Evolutionary conservation across 2,329 filamentous ascomycete genomes (phyloP), one percentile per base, ranked within the genome.

Genomic region (Escovopsis sp.): DNA sequence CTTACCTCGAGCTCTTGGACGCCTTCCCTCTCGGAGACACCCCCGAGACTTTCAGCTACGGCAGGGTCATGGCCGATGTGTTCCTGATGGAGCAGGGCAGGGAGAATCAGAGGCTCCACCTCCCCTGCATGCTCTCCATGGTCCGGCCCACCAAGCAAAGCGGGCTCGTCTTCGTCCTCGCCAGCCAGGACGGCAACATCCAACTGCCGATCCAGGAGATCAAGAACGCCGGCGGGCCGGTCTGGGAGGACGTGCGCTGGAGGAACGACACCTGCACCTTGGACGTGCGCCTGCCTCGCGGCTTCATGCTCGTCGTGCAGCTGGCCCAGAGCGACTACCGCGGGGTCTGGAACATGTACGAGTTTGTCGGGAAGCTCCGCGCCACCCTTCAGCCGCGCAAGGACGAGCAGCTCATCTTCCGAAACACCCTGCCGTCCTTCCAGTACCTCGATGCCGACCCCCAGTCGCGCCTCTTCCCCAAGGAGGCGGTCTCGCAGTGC

Each of bases 161-260:
- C 43, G 76, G 77, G 40, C 71, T 88, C 7, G 76, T 79, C 39
- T 78, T 87, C 39, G 67, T 84, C 5, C 70, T 94, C 42, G 78
- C 82, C 12, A 94, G 83, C 57, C 86, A 94, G 59, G 83, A 79
- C 50, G 80, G 83, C 12, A 70, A 81, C 15, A 70, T 94, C 44
- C 85, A 87, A 49, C 63, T 94, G 31, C 67, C 73, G 37, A 77
- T 95, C 12, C 81, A 84, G 51, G 67, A 72, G 24, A 78, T 79
- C 52, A 78, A 78, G 50, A 76, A 73, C 48, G 63, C 68, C 7
- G 27, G 27, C 27, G 83, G 83, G 0, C 75, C 83, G 2, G 79
- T 75, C 0, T 94, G 87, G 87, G 76, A 84, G 7, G 82, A 91
- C 55, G 74, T 94, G 5, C 72, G 76, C 35, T 94, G 87, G 87